Evolutionary conservation across 2,329 filamentous ascomycete genomes (phyloP), one percentile per base, ranked within the genome.

Genomic region (Colletotrichum trifolii): DNA sequence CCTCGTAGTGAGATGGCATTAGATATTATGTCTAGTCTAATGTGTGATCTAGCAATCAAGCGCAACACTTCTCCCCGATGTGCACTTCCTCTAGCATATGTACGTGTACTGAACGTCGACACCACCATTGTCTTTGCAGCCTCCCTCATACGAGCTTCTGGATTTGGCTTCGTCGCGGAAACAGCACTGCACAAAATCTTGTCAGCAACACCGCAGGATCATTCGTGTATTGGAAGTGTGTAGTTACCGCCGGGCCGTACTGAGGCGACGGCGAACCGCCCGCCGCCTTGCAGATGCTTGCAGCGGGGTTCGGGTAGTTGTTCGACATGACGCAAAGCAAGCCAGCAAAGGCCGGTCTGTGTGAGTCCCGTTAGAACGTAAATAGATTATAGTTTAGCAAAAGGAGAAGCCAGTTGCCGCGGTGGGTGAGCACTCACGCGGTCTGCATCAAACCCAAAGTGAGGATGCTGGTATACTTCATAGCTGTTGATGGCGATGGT

Each of bases 71-170:
- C 25, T 25, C 25, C 25, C 4, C 25, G 25, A 1, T 25, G 25
- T 25, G 25, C 3, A 25, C 25, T 25, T 33, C 25, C 12, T 34
- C 17, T 36, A 60, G 34, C 57, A 60, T 17, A 33, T 2, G 49
- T 54, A 60, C 4, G 35, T 54, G 15, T 60, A 42, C 49, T 60
- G 57, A 34, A 15, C 40, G 12, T 17, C 12, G 8, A 42, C 13
- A 17, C 57, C 57, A 13, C 57, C 57, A 42, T 60, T 60, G 42
- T 54, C 42, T 8, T 35, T 54, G 49, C 57, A 60, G 4, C 57
- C 57, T 3, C n/a, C 2, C 11, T 60, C 10, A 17, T 54, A 60
- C 2, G 3, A 4, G 9, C 35, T 17, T 10, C 49, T 47, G 35
- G 40, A 25, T 42, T 4, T 25, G 25, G 25, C 4, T 4, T 25